These are phyloP conservation scores for Daldinia childiae DNA, from an alignment of 495 filamentous ascomycete genomes.

Conservation along the genomic window DNA sequence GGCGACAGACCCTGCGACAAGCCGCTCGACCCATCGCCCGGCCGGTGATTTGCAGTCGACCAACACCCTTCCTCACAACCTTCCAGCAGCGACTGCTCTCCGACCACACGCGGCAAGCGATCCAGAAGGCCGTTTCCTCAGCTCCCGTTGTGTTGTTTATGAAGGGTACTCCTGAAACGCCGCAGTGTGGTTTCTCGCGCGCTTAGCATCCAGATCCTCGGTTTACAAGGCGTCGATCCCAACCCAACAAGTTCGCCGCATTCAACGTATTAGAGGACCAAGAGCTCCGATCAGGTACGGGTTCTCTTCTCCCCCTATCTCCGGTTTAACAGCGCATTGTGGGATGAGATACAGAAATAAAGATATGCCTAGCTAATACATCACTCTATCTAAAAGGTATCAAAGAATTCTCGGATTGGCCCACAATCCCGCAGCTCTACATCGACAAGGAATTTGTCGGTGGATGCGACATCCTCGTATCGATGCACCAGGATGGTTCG, in stretches of 20 bases:
- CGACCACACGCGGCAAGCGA: conserved; percentile 75
- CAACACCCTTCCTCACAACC: conserved; percentile 47
- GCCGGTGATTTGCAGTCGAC: conserved; percentile 34
- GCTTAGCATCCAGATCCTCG: conserved; percentile 92
- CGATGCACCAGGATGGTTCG: conserved; percentile 97
- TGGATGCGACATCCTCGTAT: conserved; percentile 95
- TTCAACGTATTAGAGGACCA: conserved; percentile 96
- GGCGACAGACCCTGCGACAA: conserved; percentile 47
- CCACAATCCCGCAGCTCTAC: conserved; percentile 97
- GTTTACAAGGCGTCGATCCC: conserved; percentile 95
- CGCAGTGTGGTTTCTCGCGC: conserved; percentile 97
- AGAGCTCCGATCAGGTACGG: conserved; percentile 82
- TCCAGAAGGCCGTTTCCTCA: conserved; percentile 84
- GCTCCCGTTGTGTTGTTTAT: conserved; percentile 97
- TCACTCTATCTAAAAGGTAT: conserved; percentile 68
- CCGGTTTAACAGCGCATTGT: neutral
- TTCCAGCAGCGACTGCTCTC: conserved; percentile 73
- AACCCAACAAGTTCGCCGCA: conserved; percentile 92
- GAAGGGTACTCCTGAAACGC: conserved; percentile 96
- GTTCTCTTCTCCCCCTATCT: neutral
- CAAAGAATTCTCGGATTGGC: conserved; percentile 99
- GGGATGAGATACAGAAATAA: neutral
- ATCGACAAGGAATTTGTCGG: conserved; percentile 95
- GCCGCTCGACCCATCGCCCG: conserved; percentile 49
- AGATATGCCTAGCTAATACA: conserved; percentile 15